Percentiles rank a stretch among this genome's conserved stretches.
Evolutionary conservation across 768 basidiomycete species (phyloP).

Genomic region (Calocybe gangraenosa): DNA sequence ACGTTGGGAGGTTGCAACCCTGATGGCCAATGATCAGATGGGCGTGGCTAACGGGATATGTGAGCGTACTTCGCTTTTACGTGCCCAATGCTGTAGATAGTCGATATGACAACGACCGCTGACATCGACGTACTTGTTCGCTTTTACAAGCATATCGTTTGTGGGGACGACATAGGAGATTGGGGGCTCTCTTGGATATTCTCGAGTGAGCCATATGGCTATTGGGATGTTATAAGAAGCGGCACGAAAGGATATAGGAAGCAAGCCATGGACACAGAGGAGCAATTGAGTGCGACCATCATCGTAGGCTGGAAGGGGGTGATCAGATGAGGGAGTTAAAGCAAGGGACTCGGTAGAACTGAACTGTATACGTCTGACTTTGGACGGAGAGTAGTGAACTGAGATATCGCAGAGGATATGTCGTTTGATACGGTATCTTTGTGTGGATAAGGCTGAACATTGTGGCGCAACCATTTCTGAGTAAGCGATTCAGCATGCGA

Average conservation of each 20-base stretch:
- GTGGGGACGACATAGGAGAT: constrained; percentile 92
- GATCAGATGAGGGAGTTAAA: constrained; percentile 11
- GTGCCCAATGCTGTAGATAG: constrained; percentile 74
- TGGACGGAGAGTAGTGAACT: constrained; percentile 58
- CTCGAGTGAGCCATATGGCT: constrained; percentile 80
- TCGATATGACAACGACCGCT: constrained; percentile 69
- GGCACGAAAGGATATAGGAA: constrained; percentile 78
- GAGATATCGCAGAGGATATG: constrained; percentile 53
- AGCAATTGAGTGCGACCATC: constrained; percentile 91
- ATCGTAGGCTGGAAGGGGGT: constrained; percentile 66
- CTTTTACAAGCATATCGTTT: constrained; percentile 81
- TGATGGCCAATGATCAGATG: constrained; percentile 25
- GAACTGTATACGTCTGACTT: constrained; percentile 79
- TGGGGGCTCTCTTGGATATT: constrained; percentile 81
- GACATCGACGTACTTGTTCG: constrained; percentile 72
- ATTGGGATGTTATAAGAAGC: constrained; percentile 92
- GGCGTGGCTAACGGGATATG: constrained; percentile 14
- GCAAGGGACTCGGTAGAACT: constrained; percentile 25
- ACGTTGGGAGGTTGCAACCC: constrained; percentile 71
- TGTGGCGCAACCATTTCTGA: constrained; percentile 65
- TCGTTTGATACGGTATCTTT: constrained; percentile 59
- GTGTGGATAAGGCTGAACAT: constrained; percentile 51
- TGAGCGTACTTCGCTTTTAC: constrained; percentile 74
- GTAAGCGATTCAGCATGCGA: constrained; percentile 34
- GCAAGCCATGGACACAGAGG: constrained; percentile 85